Percentiles rank a stretch among this genome's conserved stretches.
Conservation (phyloP, 2,329 filamentous ascomycete genomes). For the Neodidymelliopsis sp. region DNA sequence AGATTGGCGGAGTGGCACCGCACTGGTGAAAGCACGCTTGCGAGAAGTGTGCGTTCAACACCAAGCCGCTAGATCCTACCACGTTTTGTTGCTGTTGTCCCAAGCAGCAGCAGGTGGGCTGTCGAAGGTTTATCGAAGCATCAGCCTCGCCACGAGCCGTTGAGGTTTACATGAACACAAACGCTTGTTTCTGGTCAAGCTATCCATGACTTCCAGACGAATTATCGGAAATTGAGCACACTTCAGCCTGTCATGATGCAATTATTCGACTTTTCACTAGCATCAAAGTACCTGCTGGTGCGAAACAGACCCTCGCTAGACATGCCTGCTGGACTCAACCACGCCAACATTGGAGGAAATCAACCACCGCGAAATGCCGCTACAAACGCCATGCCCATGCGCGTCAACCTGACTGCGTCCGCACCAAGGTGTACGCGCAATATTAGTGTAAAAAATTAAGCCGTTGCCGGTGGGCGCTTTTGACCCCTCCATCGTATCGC, state of each 20-base stretch:
- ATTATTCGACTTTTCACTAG: background rate
- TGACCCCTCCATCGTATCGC: slow-evolving; percentile 10
- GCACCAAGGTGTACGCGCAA: slow-evolving; percentile 16
- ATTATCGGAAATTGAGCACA: slow-evolving; percentile 9
- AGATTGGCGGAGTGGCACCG: slow-evolving; percentile 9
- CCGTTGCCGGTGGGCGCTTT: slow-evolving; percentile 13
- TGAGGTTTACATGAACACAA: background rate
- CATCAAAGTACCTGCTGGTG: slow-evolving; percentile 1
- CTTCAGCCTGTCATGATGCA: slow-evolving; percentile 3
- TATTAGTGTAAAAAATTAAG: slow-evolving; percentile 23
- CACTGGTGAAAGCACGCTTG: slow-evolving; percentile 5
- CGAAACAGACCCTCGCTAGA: slow-evolving; percentile 17
- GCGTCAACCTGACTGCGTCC: slow-evolving; percentile 13
- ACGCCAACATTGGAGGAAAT: slow-evolving; percentile 11
- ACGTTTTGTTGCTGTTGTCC: slow-evolving; percentile 9
- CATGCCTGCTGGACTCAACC: slow-evolving; percentile 5
- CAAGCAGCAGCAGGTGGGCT: slow-evolving; percentile 6
- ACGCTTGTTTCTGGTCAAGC: background rate
- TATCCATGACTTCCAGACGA: background rate
- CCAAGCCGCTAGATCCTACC: slow-evolving; percentile 18
- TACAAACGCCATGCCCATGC: slow-evolving; percentile 31
- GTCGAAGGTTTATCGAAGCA: slow-evolving; percentile 6
- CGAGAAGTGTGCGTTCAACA: slow-evolving; percentile 12
- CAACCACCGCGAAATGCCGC: slow-evolving; percentile 20
- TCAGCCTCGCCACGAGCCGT: slow-evolving; percentile 10